Evolutionary conservation across 768 basidiomycete species (phyloP).

Genomic region (Porphyrellus cyaneotinctus): DNA sequence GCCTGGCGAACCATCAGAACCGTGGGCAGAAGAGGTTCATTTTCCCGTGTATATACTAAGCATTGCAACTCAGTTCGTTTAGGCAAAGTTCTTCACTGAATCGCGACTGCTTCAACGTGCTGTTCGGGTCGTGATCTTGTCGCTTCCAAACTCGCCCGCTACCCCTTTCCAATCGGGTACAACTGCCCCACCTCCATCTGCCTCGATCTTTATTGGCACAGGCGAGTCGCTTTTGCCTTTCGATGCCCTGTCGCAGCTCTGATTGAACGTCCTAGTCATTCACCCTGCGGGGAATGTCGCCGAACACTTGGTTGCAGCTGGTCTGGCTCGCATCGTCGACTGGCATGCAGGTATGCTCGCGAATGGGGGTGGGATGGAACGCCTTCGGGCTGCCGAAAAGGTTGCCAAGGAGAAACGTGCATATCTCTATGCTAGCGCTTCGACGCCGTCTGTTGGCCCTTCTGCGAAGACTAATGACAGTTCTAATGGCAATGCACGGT

Average conservation of each 20-base stretch:
- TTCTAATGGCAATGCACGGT: constrained; percentile 41
- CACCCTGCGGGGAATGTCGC: constrained; percentile 96
- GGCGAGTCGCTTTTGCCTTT: constrained; percentile 39
- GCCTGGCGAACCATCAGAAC: constrained; percentile 75
- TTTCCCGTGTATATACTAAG: not conserved
- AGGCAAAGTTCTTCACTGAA: constrained; percentile 96
- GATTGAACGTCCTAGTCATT: constrained; percentile 43
- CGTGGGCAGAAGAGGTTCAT: constrained; percentile 84
- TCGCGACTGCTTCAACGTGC: constrained; percentile 75
- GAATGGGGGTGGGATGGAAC: constrained; percentile 79
- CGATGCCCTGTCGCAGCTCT: not conserved
- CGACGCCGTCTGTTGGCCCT: constrained; percentile 32
- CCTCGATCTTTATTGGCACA: constrained; percentile 86
- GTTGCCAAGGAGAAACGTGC: constrained; percentile 70
- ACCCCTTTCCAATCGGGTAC: constrained; percentile 72
- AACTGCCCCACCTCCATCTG: constrained; percentile 54
- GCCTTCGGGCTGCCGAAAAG: constrained; percentile 79
- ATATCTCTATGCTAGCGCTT: constrained; percentile 61
- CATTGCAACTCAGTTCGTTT: constrained; percentile 4
- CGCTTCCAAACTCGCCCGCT: constrained; percentile 72
- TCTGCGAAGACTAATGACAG: constrained; percentile 46
- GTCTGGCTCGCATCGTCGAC: constrained; percentile 88
- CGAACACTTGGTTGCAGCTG: constrained; percentile 77
- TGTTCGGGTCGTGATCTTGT: constrained; percentile 75
- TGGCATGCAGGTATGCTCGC: constrained; percentile 98